Base-by-base conservation (phyloP, 2,329 filamentous ascomycete genomes). In the Cladorrhinum sp. region DNA sequence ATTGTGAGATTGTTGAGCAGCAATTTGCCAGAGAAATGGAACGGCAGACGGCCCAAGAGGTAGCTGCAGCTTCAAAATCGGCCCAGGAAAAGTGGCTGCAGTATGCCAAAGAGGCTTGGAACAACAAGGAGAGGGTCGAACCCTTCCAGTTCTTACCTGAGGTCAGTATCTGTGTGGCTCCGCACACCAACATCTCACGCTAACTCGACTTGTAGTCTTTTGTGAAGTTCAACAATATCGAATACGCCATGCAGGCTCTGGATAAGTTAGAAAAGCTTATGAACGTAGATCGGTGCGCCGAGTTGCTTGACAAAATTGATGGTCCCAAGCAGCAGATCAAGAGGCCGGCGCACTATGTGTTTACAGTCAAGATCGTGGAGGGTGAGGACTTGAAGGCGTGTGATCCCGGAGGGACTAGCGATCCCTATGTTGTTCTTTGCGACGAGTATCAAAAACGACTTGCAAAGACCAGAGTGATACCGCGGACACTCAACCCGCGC, bases 361-460 rank as follows among this genome's bases (percentile, higher is more conserved):
- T 99, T 76, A 98, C 95, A 0, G 93, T 99, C 76, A 99, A 99
- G 77, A 93, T 99, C 62, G 93, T 99, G 24, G 95, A 99, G 75
- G 95, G 91, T 8, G 95, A 99, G 76, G 95, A 99, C 70, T 81
- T 99, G 68, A 98, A 98, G 76, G 92, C 95, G n/a, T 98, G 95
- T 73, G 95, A 99, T 74, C 88, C 96, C 68, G 96, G 91, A 69
- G 95, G 95, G 36, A 86, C 89, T 66, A 98, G 94, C 72, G 95
- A 99, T 76, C 95, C 95, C 0, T 99, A 99, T 71, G 92, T 99
- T 28, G 94, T 99, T 16, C 86, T 99, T 65, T 91, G 94, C 52
- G 95, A 99, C 70, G 95, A 99, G 74, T 98, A 96, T 72, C 94
- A 98, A 74, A 98, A 98, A 76, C 90, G 95, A 30, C 84, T 99